phyloP scores from a whole-genome alignment of 495 filamentous ascomycete species.

The Talaromyces stipitatus region DNA sequence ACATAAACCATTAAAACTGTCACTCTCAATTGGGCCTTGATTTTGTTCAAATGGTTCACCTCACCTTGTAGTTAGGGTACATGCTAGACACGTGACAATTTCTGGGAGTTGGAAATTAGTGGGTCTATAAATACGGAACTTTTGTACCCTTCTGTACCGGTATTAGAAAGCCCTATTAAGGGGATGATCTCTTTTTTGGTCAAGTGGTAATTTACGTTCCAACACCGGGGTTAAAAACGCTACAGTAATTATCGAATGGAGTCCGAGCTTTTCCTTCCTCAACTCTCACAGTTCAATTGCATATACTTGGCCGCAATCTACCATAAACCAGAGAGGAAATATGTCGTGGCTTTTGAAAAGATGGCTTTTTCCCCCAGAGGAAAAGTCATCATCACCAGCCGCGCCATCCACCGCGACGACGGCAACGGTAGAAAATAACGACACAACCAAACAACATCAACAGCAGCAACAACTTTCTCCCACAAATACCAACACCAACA shows the following conservation, averaged over 20 bases:
- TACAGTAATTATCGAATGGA: not conserved
- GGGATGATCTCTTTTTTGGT: no score
- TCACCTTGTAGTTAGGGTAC: no score
- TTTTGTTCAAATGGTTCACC: no score
- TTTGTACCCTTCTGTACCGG: no score
- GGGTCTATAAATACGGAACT: no score
- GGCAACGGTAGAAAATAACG: constrained; percentile 4
- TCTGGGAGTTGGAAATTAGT: no score
- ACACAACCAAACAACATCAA: not conserved
- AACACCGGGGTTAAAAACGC: not conserved
- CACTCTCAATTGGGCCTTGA: no score
- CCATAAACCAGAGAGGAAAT: not conserved
- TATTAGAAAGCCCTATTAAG: no score
- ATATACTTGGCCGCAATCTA: not conserved
- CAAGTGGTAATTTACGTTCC: no score
- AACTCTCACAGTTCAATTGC: not conserved
- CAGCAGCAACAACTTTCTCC: not conserved
- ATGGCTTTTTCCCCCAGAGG: constrained; percentile 10
- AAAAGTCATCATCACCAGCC: constrained; percentile 9
- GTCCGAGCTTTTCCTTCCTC: not conserved
- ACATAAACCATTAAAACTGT: no score
- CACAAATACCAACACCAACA: not conserved
- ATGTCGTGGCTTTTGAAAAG: constrained; percentile 6
- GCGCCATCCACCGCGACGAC: constrained; percentile 8
- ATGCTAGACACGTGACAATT: no score